Evolutionary conservation across 2,329 filamentous ascomycete genomes (phyloP), one percentile per base, ranked within the genome.

Genomic region (Apiospora malaysiana): DNA sequence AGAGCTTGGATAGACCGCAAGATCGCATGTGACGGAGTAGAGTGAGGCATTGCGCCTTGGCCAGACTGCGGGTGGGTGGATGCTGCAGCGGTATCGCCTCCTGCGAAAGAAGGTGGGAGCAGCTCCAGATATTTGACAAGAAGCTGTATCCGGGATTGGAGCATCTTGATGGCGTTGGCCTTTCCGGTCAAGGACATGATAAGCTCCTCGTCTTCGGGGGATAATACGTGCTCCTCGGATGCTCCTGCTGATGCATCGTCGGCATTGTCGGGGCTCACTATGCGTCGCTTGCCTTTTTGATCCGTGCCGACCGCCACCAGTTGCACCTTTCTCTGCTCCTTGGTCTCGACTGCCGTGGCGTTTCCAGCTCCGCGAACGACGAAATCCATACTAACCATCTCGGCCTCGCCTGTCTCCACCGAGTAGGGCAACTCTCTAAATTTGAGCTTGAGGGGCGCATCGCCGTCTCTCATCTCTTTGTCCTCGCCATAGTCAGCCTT

Each of bases 381-480:
- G 75, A 95, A 97, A 81, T 98, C 94, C 77, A 99, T 93, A 75
- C 93, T 93, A 75, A 99, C 98, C 94, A 98, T 98, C 82, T 99
- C 96, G 1, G 95, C 95, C 81, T 98, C 95, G 12, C 94, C 94
- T 0, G 95, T 97, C 83, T 98, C 96, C 1, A 98, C 91, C 0
- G 92, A 92, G 81, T 96, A 98, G 1, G 92, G 90, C 12, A 98
- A 83, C 78, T 97, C 92, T 72, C 92, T 89, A 82, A 98, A 98
- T 77, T 89, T 92, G 72, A 96, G 86, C 68, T 87, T 89, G 32
- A 90, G 79, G 2, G 84, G 81, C 1, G 84, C 80, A 45, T 89
- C 82, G 79, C 87, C 80, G 74, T 94, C 92, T 74, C 93, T 91
- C 83, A 95, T 92, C 76, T 91, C 90, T 82, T 90, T 92, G 70